phyloP scores from a whole-genome alignment of 2,329 filamentous ascomycete species.

The Nigrospora sphaerica region DNA sequence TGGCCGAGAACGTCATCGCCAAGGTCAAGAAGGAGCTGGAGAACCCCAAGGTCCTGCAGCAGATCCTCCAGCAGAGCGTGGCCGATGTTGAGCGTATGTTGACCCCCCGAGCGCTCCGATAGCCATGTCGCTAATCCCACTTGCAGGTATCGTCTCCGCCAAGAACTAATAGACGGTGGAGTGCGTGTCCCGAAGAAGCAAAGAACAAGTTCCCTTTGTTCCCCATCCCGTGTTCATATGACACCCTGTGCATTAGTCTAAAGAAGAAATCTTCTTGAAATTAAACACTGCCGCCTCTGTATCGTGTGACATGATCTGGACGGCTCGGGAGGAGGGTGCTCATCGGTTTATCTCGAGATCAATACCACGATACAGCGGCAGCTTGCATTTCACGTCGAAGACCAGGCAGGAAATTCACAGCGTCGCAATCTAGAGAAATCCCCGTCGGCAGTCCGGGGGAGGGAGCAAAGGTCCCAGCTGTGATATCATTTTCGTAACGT shows the following conservation, averaged over 20 bases:
- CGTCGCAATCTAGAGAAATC: no score
- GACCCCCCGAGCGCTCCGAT: no score
- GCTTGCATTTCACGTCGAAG: no score
- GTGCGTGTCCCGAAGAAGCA: slow-evolving; percentile 22
- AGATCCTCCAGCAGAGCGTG: slow-evolving; percentile 96
- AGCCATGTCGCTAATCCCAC: slow-evolving; percentile 22
- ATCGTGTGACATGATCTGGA: not conserved
- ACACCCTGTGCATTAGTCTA: slow-evolving; percentile 57
- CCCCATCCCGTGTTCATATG: slow-evolving; percentile 43
- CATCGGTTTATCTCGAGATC: no score
- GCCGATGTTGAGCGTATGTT: slow-evolving; percentile 85
- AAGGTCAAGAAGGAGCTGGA: slow-evolving; percentile 99
- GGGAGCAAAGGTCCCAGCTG: no score
- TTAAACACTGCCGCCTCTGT: not conserved
- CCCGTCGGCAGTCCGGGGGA: no score
- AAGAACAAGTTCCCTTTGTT: slow-evolving; percentile 44
- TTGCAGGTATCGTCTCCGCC: slow-evolving; percentile 52
- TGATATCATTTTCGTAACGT: no score
- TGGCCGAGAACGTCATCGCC: slow-evolving; percentile 85
- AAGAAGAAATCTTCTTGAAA: slow-evolving; percentile 13
- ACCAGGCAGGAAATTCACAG: no score
- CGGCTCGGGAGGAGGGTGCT: not conserved
- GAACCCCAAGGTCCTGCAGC: slow-evolving; percentile 94
- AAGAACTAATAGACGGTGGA: slow-evolving; percentile 53
- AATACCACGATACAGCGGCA: no score